A percentile compares a stretch with the other conserved stretches of the same genome.
Conservation (phyloP, 176 grass and related monocot genomes). For the Rhynchospora breviuscula region DNA sequence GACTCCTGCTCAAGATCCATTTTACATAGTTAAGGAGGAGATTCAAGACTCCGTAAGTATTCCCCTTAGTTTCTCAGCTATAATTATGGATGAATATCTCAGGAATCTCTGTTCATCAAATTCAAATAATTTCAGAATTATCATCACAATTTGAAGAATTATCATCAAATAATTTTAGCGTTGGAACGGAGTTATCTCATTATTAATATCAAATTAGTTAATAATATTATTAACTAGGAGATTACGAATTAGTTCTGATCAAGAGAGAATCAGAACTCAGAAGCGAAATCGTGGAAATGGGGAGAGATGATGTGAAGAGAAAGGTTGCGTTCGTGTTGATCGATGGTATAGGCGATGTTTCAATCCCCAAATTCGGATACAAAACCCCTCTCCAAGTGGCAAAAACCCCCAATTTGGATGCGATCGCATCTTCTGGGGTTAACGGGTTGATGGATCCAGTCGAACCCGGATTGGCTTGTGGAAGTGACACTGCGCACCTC, state of each 20-base stretch:
- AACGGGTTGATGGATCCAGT: conserved; percentile 91
- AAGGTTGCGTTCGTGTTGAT: conserved; percentile 71
- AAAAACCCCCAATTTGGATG: conserved; percentile 43
- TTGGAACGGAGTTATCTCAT: too few relatives aligned
- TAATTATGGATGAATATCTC: background rate
- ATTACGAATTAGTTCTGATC: too few relatives aligned
- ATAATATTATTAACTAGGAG: too few relatives aligned
- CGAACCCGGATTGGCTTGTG: conserved; percentile 74
- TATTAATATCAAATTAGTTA: too few relatives aligned
- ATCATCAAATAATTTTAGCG: too few relatives aligned
- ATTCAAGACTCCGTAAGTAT: conserved; percentile 86
- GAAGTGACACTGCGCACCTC: conserved; percentile 92
- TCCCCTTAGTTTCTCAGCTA: background rate
- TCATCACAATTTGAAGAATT: background rate
- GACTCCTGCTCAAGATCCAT: conserved; percentile 86
- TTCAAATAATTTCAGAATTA: background rate
- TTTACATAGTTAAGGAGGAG: conserved; percentile 94
- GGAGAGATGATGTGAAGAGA: conserved; percentile 4
- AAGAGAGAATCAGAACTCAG: background rate
- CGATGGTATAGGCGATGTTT: conserved; percentile 78
- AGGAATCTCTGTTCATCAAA: background rate
- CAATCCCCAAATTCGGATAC: conserved; percentile 42
- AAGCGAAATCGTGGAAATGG: background rate
- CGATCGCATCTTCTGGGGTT: conserved; percentile 68
- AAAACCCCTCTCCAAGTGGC: conserved; percentile 50